Evolutionary conservation across 2,329 filamentous ascomycete genomes (phyloP), one percentile per base, ranked within the genome.

Genomic region (Penicillium sp.): DNA sequence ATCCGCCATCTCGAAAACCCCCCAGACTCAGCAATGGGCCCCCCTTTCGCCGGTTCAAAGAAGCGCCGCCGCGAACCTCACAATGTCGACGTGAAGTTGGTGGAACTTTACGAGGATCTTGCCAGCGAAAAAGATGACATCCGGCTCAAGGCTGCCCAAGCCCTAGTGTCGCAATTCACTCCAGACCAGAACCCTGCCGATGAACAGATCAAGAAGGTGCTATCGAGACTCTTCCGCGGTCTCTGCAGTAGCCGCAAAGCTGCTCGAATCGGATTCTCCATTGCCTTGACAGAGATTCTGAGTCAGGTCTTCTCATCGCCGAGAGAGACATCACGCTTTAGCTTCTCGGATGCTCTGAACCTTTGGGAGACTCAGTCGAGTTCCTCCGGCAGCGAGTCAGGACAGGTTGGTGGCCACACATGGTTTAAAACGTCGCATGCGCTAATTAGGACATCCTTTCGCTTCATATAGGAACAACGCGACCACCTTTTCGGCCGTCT

Each of bases 241-340:
- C 84, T 97, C 17, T 91, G 92, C 58, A 97, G 91, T 71, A 88
- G 91, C 52, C 87, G 91, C 55, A 96, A 96, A 76, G 90, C 90
- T 12, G 91, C 93, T 17, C 84, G 94, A 26, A 78, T 94, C 48
- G 94, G 94, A 4, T 97, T 96, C 72, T 96, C 91, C 51, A 81
- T 97, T 53, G 93, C 93, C 0, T 77, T 97, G 62, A 88, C 91
- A 0, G 92, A 97, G 73, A 77, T 95, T 9, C 71, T 96, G 42
- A 81, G 84, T 5, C 85, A 93, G 67, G 75, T 92, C 5, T 89
- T 88, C 66, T 84, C 66, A 1, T 50, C 61, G 4, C 37, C 69
- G 48, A 57, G 68, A 52, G 60, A 69, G 59, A 52, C 67, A 9
- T 64, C 72, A 14, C 70, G 69, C 33, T 56, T 78, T 31, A 71